Base-by-base conservation (phyloP, 192 early-diverging fungal genomes). In the Rhizophlyctis rosea region DNA sequence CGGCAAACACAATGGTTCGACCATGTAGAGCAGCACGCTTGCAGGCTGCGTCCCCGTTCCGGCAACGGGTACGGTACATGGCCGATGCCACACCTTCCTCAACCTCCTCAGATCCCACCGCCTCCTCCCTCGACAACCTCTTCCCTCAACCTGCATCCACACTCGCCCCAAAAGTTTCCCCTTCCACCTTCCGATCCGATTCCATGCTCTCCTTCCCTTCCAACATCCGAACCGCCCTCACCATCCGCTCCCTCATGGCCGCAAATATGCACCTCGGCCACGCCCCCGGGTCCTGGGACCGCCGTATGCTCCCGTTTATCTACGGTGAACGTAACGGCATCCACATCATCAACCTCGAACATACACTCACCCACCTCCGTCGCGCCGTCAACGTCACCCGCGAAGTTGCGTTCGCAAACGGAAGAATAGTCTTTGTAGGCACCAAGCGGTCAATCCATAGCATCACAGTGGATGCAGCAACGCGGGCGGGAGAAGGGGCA, bases 211-310 rank as follows among this genome's bases (percentile, higher is more conserved):
- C 39, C 59, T 57, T 50, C 44, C 66, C 66, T 33, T 53, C 51
- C 50, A 61, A 61, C 47, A 56, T 62, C 50, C 59, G 59, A 28
- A 68, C 50, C 34, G 50, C 67, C 3, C 25, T 68, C 27, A 68
- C 68, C 39, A 56, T 71, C 34, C 32, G 57, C 31, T 59, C 65
- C 21, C 71, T 79, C 28, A 58, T 95, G 63, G 87, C 91, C 2
- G 89, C 93, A 14, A 88, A 88, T 54, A 76, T 94, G 61, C 96
- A 98, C 73, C 70, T 98, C 56, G 96, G 96, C 50, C 94, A 96
- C 73, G 76, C 81, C 7, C 81, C 79, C 27, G 79, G 80, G 25
- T 69, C 79, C 34, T 92, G 88, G 90, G 87, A 95, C 62, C 85
- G 88, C 16, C 64, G 81, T 61, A 95, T 90, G 47, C 74, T 92